phyloP scores from a whole-genome alignment of 148 eudicot genomes.

The Salicornia ramosissima region DNA sequence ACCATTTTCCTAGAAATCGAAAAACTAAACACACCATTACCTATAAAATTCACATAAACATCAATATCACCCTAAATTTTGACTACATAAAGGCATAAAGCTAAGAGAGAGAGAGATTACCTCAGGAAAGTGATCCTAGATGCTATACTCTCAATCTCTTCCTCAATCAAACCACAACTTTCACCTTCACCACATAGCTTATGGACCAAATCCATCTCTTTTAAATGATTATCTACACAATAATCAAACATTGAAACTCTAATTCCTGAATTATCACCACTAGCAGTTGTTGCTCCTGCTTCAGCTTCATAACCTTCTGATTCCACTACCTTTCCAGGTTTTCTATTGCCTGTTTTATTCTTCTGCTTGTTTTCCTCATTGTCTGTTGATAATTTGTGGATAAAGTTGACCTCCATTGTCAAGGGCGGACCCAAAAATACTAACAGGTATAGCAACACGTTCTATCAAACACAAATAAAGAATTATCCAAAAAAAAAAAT shows the following conservation, averaged over 20 bases:
- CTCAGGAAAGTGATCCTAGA: constrained; percentile 57
- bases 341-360: not conserved
- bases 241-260: constrained; percentile 45
- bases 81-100: too few species aligned
- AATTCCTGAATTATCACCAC: constrained; percentile 23
- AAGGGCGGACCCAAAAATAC: too few species aligned
- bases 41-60: too few species aligned
- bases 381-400: not conserved
- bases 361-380: not conserved
- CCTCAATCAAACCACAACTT: constrained; percentile 24
- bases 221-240: constrained; percentile 55
- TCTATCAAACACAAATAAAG: too few species aligned
- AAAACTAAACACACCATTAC: too few species aligned
- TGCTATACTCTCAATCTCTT: constrained; percentile 47
- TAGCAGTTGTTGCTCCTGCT: not conserved
- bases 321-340: not conserved
- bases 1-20: too few species aligned
- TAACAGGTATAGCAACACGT: too few species aligned
- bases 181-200: constrained; percentile 41
- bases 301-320: not conserved
- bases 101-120: constrained; percentile 38
- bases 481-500: too few species aligned
- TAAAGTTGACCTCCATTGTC: constrained; percentile 8
- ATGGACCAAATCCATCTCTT: constrained; percentile 38
- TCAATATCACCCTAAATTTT: too few species aligned